phyloP scores from a whole-genome alignment of 257 asterid species.

The Parsonsia alboflavescens region DNA sequence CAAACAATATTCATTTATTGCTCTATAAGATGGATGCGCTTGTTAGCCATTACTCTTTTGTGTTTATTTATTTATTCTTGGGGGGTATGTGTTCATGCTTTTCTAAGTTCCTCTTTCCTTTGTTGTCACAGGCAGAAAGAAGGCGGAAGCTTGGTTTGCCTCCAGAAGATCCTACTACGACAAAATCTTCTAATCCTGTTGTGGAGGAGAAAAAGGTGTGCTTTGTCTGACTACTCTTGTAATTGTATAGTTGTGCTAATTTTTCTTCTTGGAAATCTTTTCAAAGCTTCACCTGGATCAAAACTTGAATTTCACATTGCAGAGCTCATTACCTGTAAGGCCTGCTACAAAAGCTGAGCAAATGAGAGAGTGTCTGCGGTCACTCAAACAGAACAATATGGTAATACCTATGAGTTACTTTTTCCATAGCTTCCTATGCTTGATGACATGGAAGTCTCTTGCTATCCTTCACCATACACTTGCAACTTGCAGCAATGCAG shows the following conservation, averaged over 20 bases:
- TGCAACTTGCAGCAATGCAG: not conserved
- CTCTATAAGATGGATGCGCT: not conserved
- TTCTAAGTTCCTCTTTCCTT: not conserved
- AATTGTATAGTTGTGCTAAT: constrained; percentile 6
- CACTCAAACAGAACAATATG: constrained; percentile 81
- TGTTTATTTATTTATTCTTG: too few relatives aligned
- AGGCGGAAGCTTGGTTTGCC: constrained; percentile 94
- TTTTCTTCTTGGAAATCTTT: constrained; percentile 7
- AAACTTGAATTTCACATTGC: constrained; percentile 17
- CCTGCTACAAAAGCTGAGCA: constrained; percentile 93
- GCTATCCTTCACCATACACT: not conserved
- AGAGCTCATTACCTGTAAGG: constrained; percentile 81
- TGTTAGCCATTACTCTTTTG: not conserved
- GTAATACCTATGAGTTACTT: constrained; percentile 29
- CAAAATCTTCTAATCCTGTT: constrained; percentile 68
- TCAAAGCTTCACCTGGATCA: constrained; percentile 15
- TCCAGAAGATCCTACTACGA: constrained; percentile 61
- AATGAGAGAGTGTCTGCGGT: constrained; percentile 93
- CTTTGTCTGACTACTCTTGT: constrained; percentile 10
- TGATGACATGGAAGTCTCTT: not conserved
- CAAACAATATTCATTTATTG: not conserved
- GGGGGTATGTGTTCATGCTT: too few relatives aligned
- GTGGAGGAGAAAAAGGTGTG: constrained; percentile 85
- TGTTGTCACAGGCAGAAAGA: constrained; percentile 81
- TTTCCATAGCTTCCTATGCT: not conserved